phyloP scores from a whole-genome alignment of 1,284 basidiomycete genomes.

The Albatrellus sp. region DNA sequence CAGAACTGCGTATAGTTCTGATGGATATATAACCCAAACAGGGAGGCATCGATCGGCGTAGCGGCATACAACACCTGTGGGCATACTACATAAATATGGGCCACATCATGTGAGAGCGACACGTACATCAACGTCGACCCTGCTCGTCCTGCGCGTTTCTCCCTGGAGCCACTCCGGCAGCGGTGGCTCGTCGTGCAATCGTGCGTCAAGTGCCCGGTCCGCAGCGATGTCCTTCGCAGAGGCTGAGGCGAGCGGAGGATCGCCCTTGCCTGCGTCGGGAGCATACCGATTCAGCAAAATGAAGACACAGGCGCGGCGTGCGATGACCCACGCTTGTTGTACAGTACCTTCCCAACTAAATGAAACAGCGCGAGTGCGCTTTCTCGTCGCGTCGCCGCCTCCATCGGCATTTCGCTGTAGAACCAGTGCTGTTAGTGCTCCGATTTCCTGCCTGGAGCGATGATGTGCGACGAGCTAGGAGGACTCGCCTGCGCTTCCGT shows the following conservation, averaged over 20 bases:
- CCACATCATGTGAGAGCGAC: background rate
- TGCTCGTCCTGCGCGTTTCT: constrained; percentile 58
- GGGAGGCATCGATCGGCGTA: constrained; percentile 81
- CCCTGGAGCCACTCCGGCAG: constrained; percentile 44
- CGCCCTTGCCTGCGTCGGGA: constrained; percentile 49
- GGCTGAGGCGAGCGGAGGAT: constrained; percentile 39
- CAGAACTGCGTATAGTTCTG: constrained; percentile 89
- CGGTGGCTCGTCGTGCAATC: constrained; percentile 35
- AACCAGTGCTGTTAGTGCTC: constrained; percentile 3
- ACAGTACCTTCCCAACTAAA: constrained; percentile 85
- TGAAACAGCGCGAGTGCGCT: constrained; percentile 86
- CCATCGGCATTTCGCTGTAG: constrained; percentile 24
- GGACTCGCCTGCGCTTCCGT: constrained; percentile 16
- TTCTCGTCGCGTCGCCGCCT: constrained; percentile 71
- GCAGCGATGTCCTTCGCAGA: constrained; percentile 43
- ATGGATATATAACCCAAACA: constrained; percentile 85
- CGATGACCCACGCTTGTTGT: constrained; percentile 74
- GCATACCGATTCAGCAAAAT: too few relatives aligned
- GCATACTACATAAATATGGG: constrained; percentile 1
- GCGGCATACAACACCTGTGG: constrained; percentile 65
- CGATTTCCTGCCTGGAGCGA: constrained; percentile 4
- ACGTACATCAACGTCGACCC: constrained; percentile 73
- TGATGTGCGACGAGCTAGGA: constrained; percentile 4
- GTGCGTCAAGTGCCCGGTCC: constrained; percentile 41
- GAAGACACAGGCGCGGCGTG: too few relatives aligned